These are phyloP conservation scores for Macrolepiota dolichaula DNA, from an alignment of 768 basidiomycete genomes.

Conservation along the genomic window DNA sequence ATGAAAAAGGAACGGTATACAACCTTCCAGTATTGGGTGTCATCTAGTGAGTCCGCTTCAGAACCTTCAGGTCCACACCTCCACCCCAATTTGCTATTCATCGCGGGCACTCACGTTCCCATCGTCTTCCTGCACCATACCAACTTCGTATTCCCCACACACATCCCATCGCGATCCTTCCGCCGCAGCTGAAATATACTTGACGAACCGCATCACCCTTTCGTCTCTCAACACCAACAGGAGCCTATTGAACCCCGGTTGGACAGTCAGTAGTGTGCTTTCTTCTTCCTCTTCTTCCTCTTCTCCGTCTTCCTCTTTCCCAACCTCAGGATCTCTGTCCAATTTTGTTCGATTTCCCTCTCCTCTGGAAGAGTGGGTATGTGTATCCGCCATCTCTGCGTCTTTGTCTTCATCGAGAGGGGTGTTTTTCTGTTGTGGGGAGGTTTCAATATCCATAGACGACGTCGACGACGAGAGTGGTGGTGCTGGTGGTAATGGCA, in stretches of 20 bases:
- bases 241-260: conserved; percentile 87
- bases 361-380: too few species aligned
- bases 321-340: too few species aligned
- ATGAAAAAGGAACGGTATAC: too few species aligned
- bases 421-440: background rate
- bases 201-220: conserved; percentile 91
- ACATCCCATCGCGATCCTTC: conserved; percentile 93
- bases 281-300: conserved; percentile 69
- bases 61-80: background rate
- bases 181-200: conserved; percentile 89
- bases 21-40: too few species aligned
- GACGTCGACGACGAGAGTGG: conserved; percentile 5
- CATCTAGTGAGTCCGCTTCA: too few species aligned
- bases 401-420: conserved; percentile 20
- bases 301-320: too few species aligned
- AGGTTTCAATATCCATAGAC: conserved; percentile 7
- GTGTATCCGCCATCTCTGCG: too few species aligned
- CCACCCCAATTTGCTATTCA: background rate
- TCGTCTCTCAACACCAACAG: conserved; percentile 90
- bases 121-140: conserved; percentile 66
- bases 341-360: too few species aligned
- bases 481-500: background rate
- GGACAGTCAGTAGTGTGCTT: conserved; percentile 79
- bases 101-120: conserved; percentile 33
- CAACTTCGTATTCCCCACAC: conserved; percentile 89